Evolutionary conservation across 345 rosid genomes (phyloP), one percentile per base, ranked within the genome.

Genomic region (Brassica carinata): DNA sequence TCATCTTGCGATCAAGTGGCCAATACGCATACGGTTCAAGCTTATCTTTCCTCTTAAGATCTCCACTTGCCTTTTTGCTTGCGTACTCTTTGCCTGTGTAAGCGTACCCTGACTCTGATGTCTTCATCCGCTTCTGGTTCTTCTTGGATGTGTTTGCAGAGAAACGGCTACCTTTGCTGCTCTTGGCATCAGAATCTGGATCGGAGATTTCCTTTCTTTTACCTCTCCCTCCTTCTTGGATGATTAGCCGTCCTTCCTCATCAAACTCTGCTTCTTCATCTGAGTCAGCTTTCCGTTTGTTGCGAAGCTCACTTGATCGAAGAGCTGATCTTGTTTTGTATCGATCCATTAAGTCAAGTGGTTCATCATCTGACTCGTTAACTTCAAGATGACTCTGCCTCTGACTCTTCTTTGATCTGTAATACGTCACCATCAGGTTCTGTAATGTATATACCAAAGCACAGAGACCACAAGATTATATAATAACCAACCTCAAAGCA

Each of bases 1-100:
- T 91, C 98, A 96, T 92, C 88, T 93, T 96, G 15, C 97, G 90
- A 73, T 96, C 98, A 6, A 96, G 90, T 1, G 99, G 98, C 99
- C 99, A 96, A 74, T 93, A 96, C 0, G 99, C 99, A 76, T 92
- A 93, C 0, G 99, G 98, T 77, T 92, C 99, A 13, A 96, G 90
- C 83, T 93, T 96, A 57, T 88, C 98, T 83, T 93, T 96, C 89
- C 86, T 89, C 85, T 82, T 90, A 33, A 96, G 83, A 76, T 96
- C 98, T 0, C 98, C 98, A 43, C 90, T 85, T 15, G 95, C 97
- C 83, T 93, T 96, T 87, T 89, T 96, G 87, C 89, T 93, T 33
- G 89, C 87, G 77, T 94, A 92, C 85, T 90, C 98, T 14, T 61
- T 88, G 19, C 99, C 99, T 0, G 94, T 96, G 87, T 92, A 90